Conservation (phyloP, 345 rosid genomes). For the Linum trigynum region DNA sequence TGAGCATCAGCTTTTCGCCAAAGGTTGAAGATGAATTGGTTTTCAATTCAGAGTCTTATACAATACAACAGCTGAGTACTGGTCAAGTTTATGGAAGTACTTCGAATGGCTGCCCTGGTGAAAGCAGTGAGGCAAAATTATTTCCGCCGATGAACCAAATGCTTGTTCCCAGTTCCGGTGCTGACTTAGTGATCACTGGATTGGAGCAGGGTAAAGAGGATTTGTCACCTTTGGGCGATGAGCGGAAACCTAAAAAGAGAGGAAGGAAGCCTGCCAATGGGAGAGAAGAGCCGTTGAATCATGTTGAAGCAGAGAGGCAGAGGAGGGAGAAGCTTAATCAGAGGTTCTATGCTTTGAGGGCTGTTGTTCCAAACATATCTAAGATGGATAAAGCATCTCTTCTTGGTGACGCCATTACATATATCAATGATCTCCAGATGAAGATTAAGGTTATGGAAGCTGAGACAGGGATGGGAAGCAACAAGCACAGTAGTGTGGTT, state of each 20-base stretch:
- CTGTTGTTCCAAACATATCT: constrained; percentile 89
- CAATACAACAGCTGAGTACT: constrained; percentile 38
- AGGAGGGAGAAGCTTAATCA: constrained; percentile 96
- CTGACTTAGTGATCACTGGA: constrained; percentile 33
- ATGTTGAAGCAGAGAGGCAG: constrained; percentile 92
- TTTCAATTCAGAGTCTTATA: constrained; percentile 48
- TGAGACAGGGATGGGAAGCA: constrained; percentile 50
- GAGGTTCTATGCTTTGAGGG: constrained; percentile 83
- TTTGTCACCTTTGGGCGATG: constrained; percentile 42
- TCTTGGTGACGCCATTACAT: constrained; percentile 80
- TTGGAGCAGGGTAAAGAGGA: constrained; percentile 63
- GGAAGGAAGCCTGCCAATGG: constrained; percentile 98
- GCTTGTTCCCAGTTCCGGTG: constrained; percentile 14
- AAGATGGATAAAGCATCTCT: constrained; percentile 96
- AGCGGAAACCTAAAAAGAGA: constrained; percentile 86
- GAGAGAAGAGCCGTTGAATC: constrained; percentile 90
- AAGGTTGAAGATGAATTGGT: constrained; percentile 77
- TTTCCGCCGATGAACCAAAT: no score
- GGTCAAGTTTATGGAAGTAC: constrained; percentile 51
- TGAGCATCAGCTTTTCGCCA: constrained; percentile 74
- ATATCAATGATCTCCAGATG: constrained; percentile 74
- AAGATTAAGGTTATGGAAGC: constrained; percentile 67
- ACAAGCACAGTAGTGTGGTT: constrained; percentile 27
- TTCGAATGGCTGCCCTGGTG: constrained; percentile 32
- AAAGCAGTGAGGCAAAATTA: no score